Conservation (phyloP, 2,329 filamentous ascomycete species). For the Hirsutella thompsonii region DNA sequence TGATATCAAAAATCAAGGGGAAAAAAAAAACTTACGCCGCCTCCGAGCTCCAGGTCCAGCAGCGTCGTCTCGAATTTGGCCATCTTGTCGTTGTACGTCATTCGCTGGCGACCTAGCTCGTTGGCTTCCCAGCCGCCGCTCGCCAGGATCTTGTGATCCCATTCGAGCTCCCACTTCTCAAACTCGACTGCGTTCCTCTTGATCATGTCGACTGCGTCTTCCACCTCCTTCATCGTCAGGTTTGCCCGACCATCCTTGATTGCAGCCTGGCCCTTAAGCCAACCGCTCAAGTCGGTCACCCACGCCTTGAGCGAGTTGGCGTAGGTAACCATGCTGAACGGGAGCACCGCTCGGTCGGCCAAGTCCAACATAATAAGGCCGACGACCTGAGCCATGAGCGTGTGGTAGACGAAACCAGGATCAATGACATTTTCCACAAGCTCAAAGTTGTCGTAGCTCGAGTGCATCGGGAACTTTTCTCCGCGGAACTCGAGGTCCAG, state of each 20-base stretch:
- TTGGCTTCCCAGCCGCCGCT: constrained; percentile 66
- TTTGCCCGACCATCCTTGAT: constrained; percentile 12
- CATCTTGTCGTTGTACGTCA: constrained; percentile 69
- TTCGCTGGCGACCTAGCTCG: constrained; percentile 51
- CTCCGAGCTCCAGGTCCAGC: constrained; percentile 58
- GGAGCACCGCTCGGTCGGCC: constrained; percentile 66
- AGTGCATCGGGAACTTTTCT: constrained; percentile 56
- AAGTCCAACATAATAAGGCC: constrained; percentile 76
- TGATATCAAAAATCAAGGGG: neutral
- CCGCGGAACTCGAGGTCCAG: constrained; percentile 73
- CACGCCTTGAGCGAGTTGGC: constrained; percentile 51
- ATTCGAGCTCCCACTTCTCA: constrained; percentile 61
- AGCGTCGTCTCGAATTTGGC: constrained; percentile 71
- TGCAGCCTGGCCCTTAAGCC: constrained; percentile 42
- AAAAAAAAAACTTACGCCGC: constrained; percentile 51
- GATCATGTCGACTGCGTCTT: constrained; percentile 48
- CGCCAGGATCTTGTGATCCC: constrained; percentile 60
- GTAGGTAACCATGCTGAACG: constrained; percentile 69
- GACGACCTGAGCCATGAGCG: constrained; percentile 64
- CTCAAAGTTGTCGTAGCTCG: constrained; percentile 80
- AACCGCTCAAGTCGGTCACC: constrained; percentile 52
- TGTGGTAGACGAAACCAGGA: constrained; percentile 72
- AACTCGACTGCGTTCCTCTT: constrained; percentile 42
- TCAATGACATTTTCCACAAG: constrained; percentile 76
- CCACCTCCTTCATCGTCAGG: constrained; percentile 19